phyloP scores from a whole-genome alignment of 192 early-diverging fungal genomes.

The Backusella westeae region DNA sequence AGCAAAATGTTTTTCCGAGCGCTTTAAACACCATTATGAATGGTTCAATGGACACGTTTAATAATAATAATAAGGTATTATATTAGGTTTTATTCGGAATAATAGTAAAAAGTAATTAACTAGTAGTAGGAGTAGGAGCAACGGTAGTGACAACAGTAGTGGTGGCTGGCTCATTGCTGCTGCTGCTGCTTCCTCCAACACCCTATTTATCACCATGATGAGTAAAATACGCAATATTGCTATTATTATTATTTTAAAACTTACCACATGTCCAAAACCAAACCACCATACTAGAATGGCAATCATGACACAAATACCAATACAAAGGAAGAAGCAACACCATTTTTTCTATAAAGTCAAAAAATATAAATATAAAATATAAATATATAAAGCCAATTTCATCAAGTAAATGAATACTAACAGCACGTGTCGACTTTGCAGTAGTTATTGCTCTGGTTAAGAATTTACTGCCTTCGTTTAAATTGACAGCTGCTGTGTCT shows the following conservation, averaged over 20 bases:
- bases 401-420: conserved; percentile 8
- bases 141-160: background rate
- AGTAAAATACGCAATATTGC: background rate
- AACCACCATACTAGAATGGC: conserved; percentile 38
- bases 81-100: background rate
- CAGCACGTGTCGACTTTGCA: conserved; percentile 26
- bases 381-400: background rate
- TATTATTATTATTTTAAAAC: background rate
- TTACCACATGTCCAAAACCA: conserved; percentile 16
- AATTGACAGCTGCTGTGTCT: conserved; percentile 13
- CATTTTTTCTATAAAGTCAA: conserved; percentile 29
- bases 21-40: background rate
- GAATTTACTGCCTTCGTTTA: conserved; percentile 26
- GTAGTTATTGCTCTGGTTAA: conserved; percentile 27
- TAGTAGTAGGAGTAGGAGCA: background rate
- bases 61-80: background rate
- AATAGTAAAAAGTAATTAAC: background rate
- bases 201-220: background rate
- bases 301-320: conserved; percentile 27
- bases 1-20: background rate
- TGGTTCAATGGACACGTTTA: background rate
- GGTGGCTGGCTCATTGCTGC: background rate
- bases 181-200: background rate
- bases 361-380: background rate
- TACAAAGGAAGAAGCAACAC: conserved; percentile 30